Conservation (phyloP, 257 asterid species). For the Penstemon barbatus region DNA sequence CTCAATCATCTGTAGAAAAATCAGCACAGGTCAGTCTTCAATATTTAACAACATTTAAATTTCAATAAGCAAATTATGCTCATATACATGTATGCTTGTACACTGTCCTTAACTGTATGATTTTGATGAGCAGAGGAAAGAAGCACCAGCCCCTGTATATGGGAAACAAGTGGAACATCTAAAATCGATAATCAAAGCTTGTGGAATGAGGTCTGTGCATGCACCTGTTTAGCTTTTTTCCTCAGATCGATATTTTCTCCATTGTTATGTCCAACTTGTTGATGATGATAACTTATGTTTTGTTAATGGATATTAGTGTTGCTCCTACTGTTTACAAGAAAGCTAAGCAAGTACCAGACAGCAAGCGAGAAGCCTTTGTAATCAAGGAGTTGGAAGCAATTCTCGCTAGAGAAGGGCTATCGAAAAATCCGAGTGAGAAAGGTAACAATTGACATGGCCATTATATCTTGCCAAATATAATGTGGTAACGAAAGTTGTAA, state of each 20-base stretch:
- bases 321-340: constrained; percentile 81
- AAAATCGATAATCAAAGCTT: constrained; percentile 85
- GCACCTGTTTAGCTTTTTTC: constrained; percentile 20
- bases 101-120: constrained; percentile 19
- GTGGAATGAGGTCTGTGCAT: constrained; percentile 83
- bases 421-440: constrained; percentile 81
- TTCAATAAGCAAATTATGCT: constrained; percentile 16
- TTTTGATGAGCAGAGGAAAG: constrained; percentile 60
- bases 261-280: constrained; percentile 17
- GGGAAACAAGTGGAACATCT: constrained; percentile 83
- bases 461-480: background rate
- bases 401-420: constrained; percentile 84
- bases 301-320: constrained; percentile 52
- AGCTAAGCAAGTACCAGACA: constrained; percentile 80
- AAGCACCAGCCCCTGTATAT: constrained; percentile 53
- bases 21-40: constrained; percentile 48
- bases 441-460: constrained; percentile 37
- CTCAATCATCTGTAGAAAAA: constrained; percentile 52
- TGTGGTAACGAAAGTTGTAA: background rate
- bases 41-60: constrained; percentile 10
- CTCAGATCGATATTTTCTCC: background rate
- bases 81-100: constrained; percentile 3
- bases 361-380: constrained; percentile 71
- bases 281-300: constrained; percentile 17
- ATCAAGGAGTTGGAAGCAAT: constrained; percentile 76